Evolutionary conservation across 139 green algal species (phyloP).

Genomic region (Chlorella sorokiniana): DNA sequence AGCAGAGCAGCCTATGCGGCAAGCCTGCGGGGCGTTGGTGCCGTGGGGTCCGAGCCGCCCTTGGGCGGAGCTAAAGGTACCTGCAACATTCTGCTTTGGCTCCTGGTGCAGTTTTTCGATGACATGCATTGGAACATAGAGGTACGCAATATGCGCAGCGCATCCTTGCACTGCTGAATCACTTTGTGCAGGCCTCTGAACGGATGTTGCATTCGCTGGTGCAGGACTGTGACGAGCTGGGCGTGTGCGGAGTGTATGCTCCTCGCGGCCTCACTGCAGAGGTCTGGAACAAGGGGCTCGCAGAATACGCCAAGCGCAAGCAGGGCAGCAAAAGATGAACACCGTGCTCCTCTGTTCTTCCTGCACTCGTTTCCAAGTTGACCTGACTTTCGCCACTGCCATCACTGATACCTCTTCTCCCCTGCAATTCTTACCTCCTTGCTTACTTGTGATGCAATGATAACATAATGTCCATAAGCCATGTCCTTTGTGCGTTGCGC

Average conservation of each 20-base stretch:
- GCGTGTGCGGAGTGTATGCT: neutral
- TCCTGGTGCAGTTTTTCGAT: neutral
- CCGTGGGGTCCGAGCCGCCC: too few relatives aligned
- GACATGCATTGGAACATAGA: conserved; percentile 17
- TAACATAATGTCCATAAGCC: too few relatives aligned
- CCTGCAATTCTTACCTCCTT: too few relatives aligned
- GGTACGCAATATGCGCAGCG: too few relatives aligned
- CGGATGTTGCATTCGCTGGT: neutral
- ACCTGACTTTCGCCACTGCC: too few relatives aligned
- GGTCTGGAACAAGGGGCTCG: conserved; percentile 9
- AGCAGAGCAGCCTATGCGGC: neutral
- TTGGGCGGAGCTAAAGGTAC: too few relatives aligned
- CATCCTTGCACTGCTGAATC: neutral
- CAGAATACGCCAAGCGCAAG: conserved; percentile 3
- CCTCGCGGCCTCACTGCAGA: neutral
- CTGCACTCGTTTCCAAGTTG: too few relatives aligned
- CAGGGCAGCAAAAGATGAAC: too few relatives aligned
- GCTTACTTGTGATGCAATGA: too few relatives aligned
- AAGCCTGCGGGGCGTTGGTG: neutral
- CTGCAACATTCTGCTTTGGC: neutral
- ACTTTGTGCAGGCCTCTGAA: neutral
- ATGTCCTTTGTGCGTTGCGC: too few relatives aligned
- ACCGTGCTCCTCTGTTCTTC: too few relatives aligned
- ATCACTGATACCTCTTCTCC: too few relatives aligned
- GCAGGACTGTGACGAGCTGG: neutral